These are phyloP conservation scores for Closterium sp. DNA, from an alignment of 139 green algal species.

Conservation along the genomic window DNA sequence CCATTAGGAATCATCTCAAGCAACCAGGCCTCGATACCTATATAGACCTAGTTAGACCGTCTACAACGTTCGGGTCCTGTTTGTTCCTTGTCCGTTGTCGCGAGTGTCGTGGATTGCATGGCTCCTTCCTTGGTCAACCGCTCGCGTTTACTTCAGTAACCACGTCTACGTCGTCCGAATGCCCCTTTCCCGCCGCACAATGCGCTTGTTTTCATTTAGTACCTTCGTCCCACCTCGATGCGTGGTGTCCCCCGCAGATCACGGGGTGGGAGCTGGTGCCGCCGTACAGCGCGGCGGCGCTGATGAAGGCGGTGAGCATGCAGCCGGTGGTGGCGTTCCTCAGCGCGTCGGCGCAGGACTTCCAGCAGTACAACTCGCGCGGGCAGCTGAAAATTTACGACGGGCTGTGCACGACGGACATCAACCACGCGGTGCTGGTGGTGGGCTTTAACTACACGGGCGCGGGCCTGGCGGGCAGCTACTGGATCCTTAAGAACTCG, in stretches of 20 bases:
- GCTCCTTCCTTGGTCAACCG: too few relatives aligned
- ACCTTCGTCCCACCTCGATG: background rate
- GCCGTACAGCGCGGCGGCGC: constrained; percentile 52
- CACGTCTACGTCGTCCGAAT: too few relatives aligned
- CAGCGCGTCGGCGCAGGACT: constrained; percentile 65
- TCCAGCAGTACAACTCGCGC: background rate
- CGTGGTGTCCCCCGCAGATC: constrained; percentile 53
- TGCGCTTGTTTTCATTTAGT: too few relatives aligned
- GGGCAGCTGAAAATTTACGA: constrained; percentile 4
- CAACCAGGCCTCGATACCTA: too few relatives aligned
- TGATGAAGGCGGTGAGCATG: constrained; percentile 69
- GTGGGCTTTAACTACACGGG: constrained; percentile 61
- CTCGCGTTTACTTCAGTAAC: too few relatives aligned
- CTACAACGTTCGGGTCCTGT: too few relatives aligned
- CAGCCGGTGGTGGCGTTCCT: constrained; percentile 90
- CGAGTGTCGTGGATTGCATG: too few relatives aligned
- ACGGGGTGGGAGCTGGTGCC: constrained; percentile 84
- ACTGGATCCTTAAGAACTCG: constrained; percentile 95
- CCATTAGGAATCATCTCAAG: too few relatives aligned
- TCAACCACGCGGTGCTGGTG: constrained; percentile 38
- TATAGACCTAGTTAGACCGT: too few relatives aligned
- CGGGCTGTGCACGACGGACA: constrained; percentile 12
- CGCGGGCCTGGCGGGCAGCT: constrained; percentile 57
- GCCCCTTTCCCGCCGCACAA: too few relatives aligned
- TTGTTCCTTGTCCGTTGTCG: too few relatives aligned